Conservation (phyloP, 192 early-diverging fungal genomes). For the Entomortierella parvispora region DNA sequence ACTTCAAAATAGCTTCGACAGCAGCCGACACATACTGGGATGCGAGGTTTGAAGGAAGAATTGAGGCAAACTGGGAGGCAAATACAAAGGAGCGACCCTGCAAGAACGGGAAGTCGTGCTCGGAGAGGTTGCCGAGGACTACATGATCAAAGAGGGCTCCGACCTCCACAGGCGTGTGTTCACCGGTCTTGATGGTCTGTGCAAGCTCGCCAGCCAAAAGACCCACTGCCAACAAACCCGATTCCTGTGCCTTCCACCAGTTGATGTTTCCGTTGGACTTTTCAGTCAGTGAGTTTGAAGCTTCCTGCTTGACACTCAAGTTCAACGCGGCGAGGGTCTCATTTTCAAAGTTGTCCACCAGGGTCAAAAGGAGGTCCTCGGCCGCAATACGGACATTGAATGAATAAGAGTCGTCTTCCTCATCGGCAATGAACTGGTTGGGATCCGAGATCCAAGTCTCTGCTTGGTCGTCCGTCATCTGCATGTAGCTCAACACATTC, state of each 20-base stretch:
- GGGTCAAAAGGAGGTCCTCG: conserved; percentile 70
- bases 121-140: conserved; percentile 73
- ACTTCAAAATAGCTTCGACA: conserved; percentile 69
- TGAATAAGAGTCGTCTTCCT: conserved; percentile 88
- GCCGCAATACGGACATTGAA: conserved; percentile 89
- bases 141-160: conserved; percentile 84
- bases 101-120: conserved; percentile 77
- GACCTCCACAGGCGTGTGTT: conserved; percentile 70
- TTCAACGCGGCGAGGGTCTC: conserved; percentile 65
- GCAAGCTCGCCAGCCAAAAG: conserved; percentile 66
- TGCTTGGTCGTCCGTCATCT: conserved; percentile 80
- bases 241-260: conserved; percentile 89
- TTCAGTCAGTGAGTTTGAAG: conserved; percentile 18
- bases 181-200: conserved; percentile 56
- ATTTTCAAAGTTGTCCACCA: conserved; percentile 64
- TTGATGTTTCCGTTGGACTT: conserved; percentile 34
- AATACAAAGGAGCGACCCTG: conserved; percentile 93
- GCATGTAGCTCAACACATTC: conserved; percentile 74
- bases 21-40: conserved; percentile 82
- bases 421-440: conserved; percentile 91
- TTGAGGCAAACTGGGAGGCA: conserved; percentile 79
- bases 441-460: conserved; percentile 88
- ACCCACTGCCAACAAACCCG: conserved; percentile 83
- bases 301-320: conserved; percentile 43
- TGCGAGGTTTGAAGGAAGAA: conserved; percentile 73